Evolutionary conservation across 2,329 filamentous ascomycete genomes (phyloP).

Genomic region (Pleurostoma richardsiae): DNA sequence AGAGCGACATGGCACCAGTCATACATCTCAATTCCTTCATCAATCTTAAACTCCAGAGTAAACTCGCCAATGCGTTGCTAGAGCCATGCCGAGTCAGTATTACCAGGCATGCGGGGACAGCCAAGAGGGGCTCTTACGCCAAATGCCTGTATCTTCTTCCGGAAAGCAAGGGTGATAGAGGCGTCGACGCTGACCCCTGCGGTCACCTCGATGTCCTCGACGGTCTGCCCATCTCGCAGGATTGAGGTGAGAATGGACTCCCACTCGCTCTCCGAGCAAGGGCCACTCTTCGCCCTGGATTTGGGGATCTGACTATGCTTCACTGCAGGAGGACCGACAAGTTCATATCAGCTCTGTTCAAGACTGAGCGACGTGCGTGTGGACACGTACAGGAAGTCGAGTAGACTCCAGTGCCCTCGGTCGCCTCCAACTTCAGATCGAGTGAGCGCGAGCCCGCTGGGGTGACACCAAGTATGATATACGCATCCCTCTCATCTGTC

Average conservation of each 20-base stretch:
- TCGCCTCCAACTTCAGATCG: slow-evolving; percentile 63
- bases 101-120: slow-evolving; percentile 6
- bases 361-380: too few species aligned
- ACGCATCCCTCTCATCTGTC: too few species aligned
- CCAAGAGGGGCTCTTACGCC: slow-evolving; percentile 44
- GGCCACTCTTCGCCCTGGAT: slow-evolving; percentile 47
- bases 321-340: slow-evolving; percentile 31
- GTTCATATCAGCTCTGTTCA: too few species aligned
- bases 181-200: slow-evolving; percentile 51
- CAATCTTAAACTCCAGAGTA: slow-evolving; percentile 46
- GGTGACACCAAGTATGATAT: too few species aligned
- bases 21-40: slow-evolving; percentile 59
- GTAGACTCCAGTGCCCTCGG: slow-evolving; percentile 61
- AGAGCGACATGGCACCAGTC: slow-evolving; percentile 64
- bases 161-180: slow-evolving; percentile 56
- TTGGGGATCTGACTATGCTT: slow-evolving; percentile 50
- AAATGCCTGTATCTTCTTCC: slow-evolving; percentile 63
- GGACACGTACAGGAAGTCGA: slow-evolving; percentile 47
- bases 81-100: slow-evolving; percentile 13
- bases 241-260: slow-evolving; percentile 52
- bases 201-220: slow-evolving; percentile 52
- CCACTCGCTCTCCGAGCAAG: slow-evolving; percentile 63
- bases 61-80: slow-evolving; percentile 68
- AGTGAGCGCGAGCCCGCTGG: slow-evolving; percentile 39
- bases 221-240: slow-evolving; percentile 43